phyloP scores from a whole-genome alignment of 352 stramenopile genomes.

The Phytophthora litchii region DNA sequence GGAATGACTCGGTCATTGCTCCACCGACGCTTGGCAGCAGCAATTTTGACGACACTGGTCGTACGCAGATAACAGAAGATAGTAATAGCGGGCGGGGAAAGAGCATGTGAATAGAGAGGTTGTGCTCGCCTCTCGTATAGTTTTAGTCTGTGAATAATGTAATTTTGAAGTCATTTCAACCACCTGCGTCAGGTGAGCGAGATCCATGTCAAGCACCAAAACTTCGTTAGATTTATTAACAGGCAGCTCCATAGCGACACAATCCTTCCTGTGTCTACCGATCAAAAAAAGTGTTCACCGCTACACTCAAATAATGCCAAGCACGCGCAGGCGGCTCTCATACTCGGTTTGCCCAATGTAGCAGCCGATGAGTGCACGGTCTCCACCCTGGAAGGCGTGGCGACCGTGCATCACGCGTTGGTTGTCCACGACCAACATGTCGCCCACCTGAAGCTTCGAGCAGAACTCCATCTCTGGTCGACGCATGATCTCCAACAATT shows the following conservation, averaged over 20 bases:
- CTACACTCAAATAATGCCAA: constrained; percentile 68
- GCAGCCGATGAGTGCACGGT: constrained; percentile 84
- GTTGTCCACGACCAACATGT: constrained; percentile 91
- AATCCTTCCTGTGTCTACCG: too few relatives aligned
- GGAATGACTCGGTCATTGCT: constrained; percentile 26
- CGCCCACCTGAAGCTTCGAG: constrained; percentile 67
- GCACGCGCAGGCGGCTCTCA: constrained; percentile 79
- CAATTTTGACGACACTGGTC: constrained; percentile 30
- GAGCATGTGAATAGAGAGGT: constrained; percentile 24
- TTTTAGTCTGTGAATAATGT: constrained; percentile 35
- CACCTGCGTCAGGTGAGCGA: too few relatives aligned
- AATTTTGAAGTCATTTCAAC: constrained; percentile 22
- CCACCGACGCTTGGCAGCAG: constrained; percentile 19
- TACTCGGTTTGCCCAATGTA: constrained; percentile 90
- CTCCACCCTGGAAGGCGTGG: constrained; percentile 75
- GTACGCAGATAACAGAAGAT: constrained; percentile 10
- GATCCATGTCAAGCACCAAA: constrained; percentile 17
- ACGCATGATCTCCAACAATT: constrained; percentile 71
- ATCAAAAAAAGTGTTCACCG: not conserved
- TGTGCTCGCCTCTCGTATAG: constrained; percentile 28
- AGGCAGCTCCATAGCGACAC: too few relatives aligned
- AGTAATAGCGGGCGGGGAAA: constrained; percentile 13
- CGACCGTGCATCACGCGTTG: constrained; percentile 87
- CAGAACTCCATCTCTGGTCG: constrained; percentile 66
- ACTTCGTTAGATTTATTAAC: constrained; percentile 14